Evolutionary conservation across 2,329 filamentous ascomycete genomes (phyloP).

Genomic region (Pyrenophora graminea): DNA sequence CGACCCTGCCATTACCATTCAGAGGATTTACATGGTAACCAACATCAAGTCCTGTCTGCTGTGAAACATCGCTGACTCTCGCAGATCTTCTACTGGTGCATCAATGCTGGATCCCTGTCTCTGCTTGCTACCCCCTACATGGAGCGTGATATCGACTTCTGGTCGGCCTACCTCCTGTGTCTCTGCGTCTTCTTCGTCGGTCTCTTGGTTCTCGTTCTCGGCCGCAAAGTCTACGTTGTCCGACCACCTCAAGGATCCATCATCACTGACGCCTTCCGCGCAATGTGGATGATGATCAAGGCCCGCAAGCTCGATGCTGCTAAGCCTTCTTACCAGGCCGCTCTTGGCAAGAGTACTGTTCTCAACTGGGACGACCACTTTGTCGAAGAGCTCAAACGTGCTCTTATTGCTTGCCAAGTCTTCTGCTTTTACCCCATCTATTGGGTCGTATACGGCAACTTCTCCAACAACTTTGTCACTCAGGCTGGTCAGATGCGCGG

Average conservation of each 20-base stretch:
- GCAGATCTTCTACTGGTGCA: conserved; percentile 69
- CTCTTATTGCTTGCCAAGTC: conserved; percentile 68
- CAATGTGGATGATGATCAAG: conserved; percentile 61
- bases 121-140: conserved; percentile 71
- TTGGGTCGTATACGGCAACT: conserved; percentile 51
- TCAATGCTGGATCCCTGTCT: conserved; percentile 73
- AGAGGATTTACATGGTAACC: conserved; percentile 55
- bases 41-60: not conserved
- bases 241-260: conserved; percentile 46
- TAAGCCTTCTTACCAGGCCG: conserved; percentile 68
- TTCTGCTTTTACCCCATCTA: conserved; percentile 59
- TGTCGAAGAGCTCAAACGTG: conserved; percentile 72
- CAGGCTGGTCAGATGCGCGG: conserved; percentile 51
- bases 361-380: conserved; percentile 71
- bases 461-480: conserved; percentile 53
- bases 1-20: conserved; percentile 54
- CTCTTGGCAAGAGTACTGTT: conserved; percentile 52
- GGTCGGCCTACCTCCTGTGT: conserved; percentile 68
- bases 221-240: conserved; percentile 45
- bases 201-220: conserved; percentile 56
- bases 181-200: conserved; percentile 69
- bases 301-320: conserved; percentile 62
- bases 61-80: not conserved
- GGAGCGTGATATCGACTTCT: conserved; percentile 71
- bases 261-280: conserved; percentile 58